phyloP scores from a whole-genome alignment of 257 asterid genomes.

The Nicotiana knightiana region DNA sequence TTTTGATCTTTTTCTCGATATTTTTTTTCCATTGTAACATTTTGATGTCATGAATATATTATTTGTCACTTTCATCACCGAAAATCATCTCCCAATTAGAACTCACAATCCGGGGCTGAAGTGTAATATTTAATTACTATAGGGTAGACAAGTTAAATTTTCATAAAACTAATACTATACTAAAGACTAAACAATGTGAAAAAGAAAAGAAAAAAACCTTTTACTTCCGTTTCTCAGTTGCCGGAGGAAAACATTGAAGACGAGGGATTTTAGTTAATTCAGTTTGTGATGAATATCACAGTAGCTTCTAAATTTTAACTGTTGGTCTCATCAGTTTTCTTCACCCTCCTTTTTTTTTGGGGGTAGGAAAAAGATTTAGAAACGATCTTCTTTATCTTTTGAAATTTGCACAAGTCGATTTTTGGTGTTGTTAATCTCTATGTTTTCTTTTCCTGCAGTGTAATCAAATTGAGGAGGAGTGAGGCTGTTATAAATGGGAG shows the following conservation, averaged over 20 bases:
- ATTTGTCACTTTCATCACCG: no score
- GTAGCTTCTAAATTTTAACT: neutral
- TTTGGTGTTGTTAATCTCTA: neutral
- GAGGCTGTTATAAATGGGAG: slow-evolving; percentile 6
- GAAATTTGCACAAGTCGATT: neutral
- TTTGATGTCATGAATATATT: no score
- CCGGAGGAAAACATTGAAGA: neutral
- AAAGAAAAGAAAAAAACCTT: neutral
- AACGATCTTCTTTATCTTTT: neutral
- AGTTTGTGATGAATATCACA: neutral
- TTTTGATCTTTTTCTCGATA: no score
- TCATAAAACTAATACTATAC: neutral
- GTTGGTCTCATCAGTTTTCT: neutral
- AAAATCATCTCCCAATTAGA: no score
- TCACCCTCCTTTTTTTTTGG: neutral
- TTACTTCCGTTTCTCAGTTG: neutral
- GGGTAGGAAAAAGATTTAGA: neutral
- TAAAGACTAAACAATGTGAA: neutral
- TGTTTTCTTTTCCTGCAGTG: neutral
- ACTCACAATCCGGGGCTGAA: neutral
- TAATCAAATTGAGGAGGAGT: neutral
- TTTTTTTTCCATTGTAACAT: no score
- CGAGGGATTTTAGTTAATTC: neutral
- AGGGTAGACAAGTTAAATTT: neutral
- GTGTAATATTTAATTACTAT: neutral